Evolutionary conservation across 768 basidiomycete species (phyloP).

Genomic region (Tylopilus balloui): DNA sequence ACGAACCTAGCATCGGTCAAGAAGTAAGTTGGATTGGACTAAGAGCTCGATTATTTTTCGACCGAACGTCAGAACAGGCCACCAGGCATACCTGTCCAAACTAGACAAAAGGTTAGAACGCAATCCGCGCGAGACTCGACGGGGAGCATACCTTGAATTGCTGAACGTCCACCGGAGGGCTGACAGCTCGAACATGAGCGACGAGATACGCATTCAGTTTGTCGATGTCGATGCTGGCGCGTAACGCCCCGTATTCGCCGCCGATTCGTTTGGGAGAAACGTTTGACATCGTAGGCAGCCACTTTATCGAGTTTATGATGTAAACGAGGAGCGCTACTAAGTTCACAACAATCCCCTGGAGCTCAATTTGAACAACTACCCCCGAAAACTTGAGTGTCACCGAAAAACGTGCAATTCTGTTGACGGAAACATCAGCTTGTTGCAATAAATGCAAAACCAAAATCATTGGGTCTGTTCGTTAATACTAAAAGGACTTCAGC

Average conservation of each 20-base stretch:
- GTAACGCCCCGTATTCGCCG: conserved; percentile 70
- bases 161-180: conserved; percentile 69
- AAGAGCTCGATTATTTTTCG: conserved; percentile 6
- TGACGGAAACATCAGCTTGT: background rate
- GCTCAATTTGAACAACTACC: too few species aligned
- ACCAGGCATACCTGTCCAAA: conserved; percentile 72
- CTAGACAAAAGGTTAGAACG: conserved; percentile 36
- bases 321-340: background rate
- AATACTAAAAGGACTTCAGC: too few species aligned
- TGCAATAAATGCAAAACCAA: too few species aligned
- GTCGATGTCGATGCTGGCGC: conserved; percentile 62
- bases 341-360: too few species aligned
- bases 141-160: conserved; percentile 78
- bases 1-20: conserved; percentile 70
- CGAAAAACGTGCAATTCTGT: too few species aligned
- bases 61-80: background rate
- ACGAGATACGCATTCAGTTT: conserved; percentile 65
- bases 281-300: conserved; percentile 2
- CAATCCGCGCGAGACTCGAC: background rate
- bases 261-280: conserved; percentile 49
- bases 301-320: background rate
- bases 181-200: conserved; percentile 49
- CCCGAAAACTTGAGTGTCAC: too few species aligned
- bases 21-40: conserved; percentile 98
- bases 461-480: too few species aligned